Conservation (phyloP, 169 alveolate genomes). For the Miamiensis avidus region DNA sequence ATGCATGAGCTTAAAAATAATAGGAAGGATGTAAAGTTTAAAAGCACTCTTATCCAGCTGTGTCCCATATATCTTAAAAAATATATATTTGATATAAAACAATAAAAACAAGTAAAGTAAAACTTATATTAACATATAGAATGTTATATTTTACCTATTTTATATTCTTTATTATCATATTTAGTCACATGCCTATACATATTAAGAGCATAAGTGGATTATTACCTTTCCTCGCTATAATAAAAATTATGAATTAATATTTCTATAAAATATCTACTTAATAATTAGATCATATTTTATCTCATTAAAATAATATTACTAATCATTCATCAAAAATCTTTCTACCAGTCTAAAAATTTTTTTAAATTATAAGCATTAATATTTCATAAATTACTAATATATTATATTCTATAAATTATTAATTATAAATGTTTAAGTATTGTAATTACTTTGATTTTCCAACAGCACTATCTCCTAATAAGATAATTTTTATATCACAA, state of each 20-base stretch:
- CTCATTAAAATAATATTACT: constrained; percentile 27
- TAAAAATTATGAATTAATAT: background rate
- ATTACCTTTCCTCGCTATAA: constrained; percentile 72
- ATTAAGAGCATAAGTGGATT: constrained; percentile 82
- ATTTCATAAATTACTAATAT: too few relatives aligned
- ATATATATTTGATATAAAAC: background rate
- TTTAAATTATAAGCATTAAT: too few relatives aligned
- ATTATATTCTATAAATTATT: background rate
- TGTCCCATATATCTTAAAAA: constrained; percentile 88
- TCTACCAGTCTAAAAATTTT: constrained; percentile 77
- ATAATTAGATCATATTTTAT: background rate
- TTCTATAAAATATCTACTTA: background rate
- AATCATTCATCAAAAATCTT: constrained; percentile 83
- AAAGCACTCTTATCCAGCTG: constrained; percentile 91
- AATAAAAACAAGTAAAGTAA: background rate
- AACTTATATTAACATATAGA: background rate
- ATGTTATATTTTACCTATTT: constrained; percentile 45
- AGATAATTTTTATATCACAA: constrained; percentile 85
- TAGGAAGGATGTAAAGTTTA: constrained; percentile 80
- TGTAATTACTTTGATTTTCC: constrained; percentile 83
- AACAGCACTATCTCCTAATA: constrained; percentile 91
- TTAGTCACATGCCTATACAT: constrained; percentile 74
- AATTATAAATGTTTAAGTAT: background rate
- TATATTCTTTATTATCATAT: constrained; percentile 66
- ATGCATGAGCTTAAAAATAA: constrained; percentile 86